These are phyloP conservation scores for Vitis rupestris DNA, from an alignment of 164 flowering plant species.

Conservation along the genomic window DNA sequence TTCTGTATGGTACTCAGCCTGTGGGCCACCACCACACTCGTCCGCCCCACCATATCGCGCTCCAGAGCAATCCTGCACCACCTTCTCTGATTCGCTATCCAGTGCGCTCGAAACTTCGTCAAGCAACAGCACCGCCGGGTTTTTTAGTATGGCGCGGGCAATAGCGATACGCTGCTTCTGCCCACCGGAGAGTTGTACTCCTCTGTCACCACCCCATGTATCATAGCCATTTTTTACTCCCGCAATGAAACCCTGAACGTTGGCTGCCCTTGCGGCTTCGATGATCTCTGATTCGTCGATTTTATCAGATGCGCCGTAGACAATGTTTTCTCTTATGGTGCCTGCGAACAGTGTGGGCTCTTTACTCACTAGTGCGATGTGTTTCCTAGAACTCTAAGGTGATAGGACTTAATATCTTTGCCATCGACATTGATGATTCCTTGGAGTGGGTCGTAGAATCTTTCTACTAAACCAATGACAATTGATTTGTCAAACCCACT, in stretches of 20 bases:
- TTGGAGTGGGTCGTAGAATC: conserved; percentile 58
- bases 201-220: too few relatives aligned
- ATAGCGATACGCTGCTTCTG: too few relatives aligned
- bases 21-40: conserved; percentile 58
- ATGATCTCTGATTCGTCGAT: not conserved
- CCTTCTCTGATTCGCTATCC: conserved; percentile 58
- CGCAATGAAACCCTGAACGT: too few relatives aligned
- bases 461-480: conserved; percentile 53
- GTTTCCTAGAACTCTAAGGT: conserved; percentile 47
- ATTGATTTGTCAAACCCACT: conserved; percentile 82
- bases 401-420: conserved; percentile 43
- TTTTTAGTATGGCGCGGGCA: too few relatives aligned
- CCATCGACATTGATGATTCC: conserved; percentile 59
- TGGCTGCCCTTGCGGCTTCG: too few relatives aligned
- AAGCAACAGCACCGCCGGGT: too few relatives aligned
- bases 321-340: conserved; percentile 56
- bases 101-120: conserved; percentile 55
- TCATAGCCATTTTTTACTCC: too few relatives aligned
- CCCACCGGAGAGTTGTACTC: too few relatives aligned
- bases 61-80: conserved; percentile 61
- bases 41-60: conserved; percentile 24
- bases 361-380: conserved; percentile 67
- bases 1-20: conserved; percentile 59
- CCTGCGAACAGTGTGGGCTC: conserved; percentile 66
- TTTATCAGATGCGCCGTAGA: conserved; percentile 45